Base-by-base conservation (phyloP, 768 basidiomycete genomes). In the Pisolithus tinctorius region DNA sequence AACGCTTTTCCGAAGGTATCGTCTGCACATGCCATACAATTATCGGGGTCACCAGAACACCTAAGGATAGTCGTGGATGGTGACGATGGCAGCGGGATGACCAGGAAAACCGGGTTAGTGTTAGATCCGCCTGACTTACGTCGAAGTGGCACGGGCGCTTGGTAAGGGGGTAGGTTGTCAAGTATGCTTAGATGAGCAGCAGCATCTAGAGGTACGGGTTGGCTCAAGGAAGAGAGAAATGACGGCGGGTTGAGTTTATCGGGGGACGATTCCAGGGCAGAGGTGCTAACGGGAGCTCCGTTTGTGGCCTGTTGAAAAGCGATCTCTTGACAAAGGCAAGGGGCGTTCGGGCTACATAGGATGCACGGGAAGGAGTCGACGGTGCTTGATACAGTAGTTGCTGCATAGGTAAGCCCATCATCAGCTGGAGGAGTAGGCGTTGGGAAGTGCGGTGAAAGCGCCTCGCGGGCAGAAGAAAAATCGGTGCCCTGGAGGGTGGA, bases 1-100 rank as follows among this genome's bases (percentile, higher is more conserved):
- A 94, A 94, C 5, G 89, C 91, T 61, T 86, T 84, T 9, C 91
- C 91, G 57, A 93, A 93, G 20, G 78, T 76, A 64, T 93, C 92
- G 60, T 88, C 84, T 4, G 83, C 84, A 63, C 92, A 94, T 4
- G 90, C 92, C 48, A 79, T 65, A 62, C 92, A 94, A 66, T 93
- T 92, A 8, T 79, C 75, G 2, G 92, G 92, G 61, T 94, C 89
- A 11, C 92, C 92, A 16, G 90, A 87, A 66, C 92, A 94, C 31
- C 68, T 77, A 51, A 60, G 59, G 30, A 65, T 52, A 39, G 64
- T 56, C 45, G 60, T 53, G 25, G 54, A 52, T 30, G 69, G 57
- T 23, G 69, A 58, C 47, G 73, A 63, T 41, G 62, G 55, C 30
- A 60, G 44, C 25, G 68, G 60, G 17, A 77, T 71, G 40, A 77